These are phyloP conservation scores for Rostrohypoxylon terebratum DNA, from an alignment of 495 filamentous ascomycete genomes.

Conservation along the genomic window DNA sequence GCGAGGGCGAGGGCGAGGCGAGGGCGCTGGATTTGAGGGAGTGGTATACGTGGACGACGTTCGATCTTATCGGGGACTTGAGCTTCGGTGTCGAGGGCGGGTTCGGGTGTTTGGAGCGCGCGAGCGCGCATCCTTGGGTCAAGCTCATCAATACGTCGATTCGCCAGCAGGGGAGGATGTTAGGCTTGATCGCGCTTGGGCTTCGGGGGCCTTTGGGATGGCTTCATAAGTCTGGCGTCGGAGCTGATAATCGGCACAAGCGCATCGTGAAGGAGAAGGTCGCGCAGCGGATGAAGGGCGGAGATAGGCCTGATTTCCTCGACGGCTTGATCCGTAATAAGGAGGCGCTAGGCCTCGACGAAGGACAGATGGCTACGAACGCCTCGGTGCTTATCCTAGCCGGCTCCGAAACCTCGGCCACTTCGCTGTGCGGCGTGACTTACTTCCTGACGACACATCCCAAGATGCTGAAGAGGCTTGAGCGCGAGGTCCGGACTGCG, in stretches of 20 bases:
- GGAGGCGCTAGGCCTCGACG: background rate
- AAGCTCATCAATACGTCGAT: constrained; percentile 56
- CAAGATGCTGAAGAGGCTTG: constrained; percentile 55
- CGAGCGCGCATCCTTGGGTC: constrained; percentile 65
- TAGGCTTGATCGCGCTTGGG: background rate
- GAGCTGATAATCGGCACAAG: background rate
- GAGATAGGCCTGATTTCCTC: constrained; percentile 61
- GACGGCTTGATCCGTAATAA: constrained; percentile 55
- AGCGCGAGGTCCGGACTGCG: constrained; percentile 60
- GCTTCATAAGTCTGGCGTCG: background rate
- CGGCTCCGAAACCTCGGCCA: constrained; percentile 71
- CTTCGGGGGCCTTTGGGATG: background rate
- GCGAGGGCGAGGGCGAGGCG: no score
- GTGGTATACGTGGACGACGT: constrained; percentile 70
- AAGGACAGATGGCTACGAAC: background rate
- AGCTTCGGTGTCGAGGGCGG: constrained; percentile 61
- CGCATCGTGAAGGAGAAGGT: background rate
- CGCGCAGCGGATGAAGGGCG: constrained; percentile 26
- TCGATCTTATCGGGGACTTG: constrained; percentile 71
- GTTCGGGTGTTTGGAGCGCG: constrained; percentile 63
- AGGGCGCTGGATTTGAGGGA: constrained; percentile 12
- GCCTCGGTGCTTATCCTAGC: constrained; percentile 58
- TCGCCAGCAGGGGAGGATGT: background rate
- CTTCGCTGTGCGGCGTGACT: constrained; percentile 62
- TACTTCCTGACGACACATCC: constrained; percentile 65